Evolutionary conservation across 805 yeast species (phyloP).

Genomic region (Priceomyces castillae): DNA sequence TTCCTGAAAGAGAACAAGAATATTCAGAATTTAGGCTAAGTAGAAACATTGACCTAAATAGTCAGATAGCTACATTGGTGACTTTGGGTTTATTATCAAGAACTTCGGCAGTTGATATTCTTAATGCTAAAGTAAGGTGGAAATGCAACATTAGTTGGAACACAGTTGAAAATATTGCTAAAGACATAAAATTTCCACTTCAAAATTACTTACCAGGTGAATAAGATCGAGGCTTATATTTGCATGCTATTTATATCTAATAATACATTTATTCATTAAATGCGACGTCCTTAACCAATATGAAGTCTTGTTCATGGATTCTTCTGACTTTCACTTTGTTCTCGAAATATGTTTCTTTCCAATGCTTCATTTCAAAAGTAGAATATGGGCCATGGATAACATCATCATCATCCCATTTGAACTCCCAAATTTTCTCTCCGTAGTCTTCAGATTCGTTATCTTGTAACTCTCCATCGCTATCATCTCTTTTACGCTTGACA

Average conservation of each 20-base stretch:
- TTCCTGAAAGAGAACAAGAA: conserved; percentile 30
- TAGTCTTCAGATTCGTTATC: conserved; percentile 20
- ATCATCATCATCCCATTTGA: conserved; percentile 35
- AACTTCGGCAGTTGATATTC: conserved; percentile 47
- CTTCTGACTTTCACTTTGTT: conserved; percentile 43
- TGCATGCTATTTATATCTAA: not conserved
- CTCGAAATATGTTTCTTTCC: conserved; percentile 51
- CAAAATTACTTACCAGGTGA: conserved; percentile 49
- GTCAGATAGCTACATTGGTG: conserved; percentile 58
- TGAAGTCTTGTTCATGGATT: conserved; percentile 22
- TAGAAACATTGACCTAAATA: conserved; percentile 47
- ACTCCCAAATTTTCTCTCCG: conserved; percentile 38
- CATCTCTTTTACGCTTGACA: conserved; percentile 16
- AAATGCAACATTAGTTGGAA: conserved; percentile 72
- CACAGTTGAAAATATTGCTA: conserved; percentile 56
- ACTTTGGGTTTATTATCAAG: conserved; percentile 50
- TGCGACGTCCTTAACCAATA: conserved; percentile 19
- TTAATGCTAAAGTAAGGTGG: conserved; percentile 75
- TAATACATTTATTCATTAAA: conserved; percentile 14
- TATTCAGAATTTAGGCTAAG: conserved; percentile 35
- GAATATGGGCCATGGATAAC: conserved; percentile 51
- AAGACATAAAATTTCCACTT: conserved; percentile 63
- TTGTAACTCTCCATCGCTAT: conserved; percentile 12
- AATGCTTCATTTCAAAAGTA: conserved; percentile 51
- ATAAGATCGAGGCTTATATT: conserved; percentile 4